phyloP scores from a whole-genome alignment of 177 flowering plant species.

The Tripterygium wilfordii region DNA sequence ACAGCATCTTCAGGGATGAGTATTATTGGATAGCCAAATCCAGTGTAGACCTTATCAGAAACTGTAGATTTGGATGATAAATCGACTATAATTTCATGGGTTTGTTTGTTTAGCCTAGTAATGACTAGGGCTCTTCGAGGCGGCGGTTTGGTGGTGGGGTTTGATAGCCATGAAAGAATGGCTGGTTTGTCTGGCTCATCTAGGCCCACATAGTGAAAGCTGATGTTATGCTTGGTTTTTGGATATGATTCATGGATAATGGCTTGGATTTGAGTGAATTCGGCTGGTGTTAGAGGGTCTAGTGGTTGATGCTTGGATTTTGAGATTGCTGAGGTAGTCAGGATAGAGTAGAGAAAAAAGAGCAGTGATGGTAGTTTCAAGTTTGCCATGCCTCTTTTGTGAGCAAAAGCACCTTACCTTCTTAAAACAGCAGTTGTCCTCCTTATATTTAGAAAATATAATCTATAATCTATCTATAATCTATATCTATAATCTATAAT shows the following conservation, averaged over 20 bases:
- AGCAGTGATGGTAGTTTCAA: too few relatives aligned
- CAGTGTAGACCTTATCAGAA: slow-evolving; percentile 22
- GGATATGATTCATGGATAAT: slow-evolving; percentile 17
- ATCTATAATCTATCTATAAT: too few relatives aligned
- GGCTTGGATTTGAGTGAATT: slow-evolving; percentile 18
- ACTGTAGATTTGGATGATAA: slow-evolving; percentile 12
- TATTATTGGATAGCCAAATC: slow-evolving; percentile 37
- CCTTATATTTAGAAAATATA: too few relatives aligned
- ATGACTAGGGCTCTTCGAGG: slow-evolving; percentile 46
- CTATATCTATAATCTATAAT: too few relatives aligned
- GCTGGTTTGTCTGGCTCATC: slow-evolving; percentile 44
- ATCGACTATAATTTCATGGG: slow-evolving; percentile 44
- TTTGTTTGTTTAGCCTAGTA: slow-evolving; percentile 14
- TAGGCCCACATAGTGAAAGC: slow-evolving; percentile 47
- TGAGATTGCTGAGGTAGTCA: too few relatives aligned
- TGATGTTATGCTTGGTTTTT: slow-evolving; percentile 11
- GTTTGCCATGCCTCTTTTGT: too few relatives aligned
- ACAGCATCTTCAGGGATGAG: slow-evolving; percentile 39
- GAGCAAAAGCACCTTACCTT: too few relatives aligned
- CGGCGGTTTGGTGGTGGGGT: slow-evolving; percentile 9
- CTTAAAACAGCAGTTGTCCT: too few relatives aligned
- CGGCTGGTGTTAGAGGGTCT: slow-evolving; percentile 48
- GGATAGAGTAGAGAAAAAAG: too few relatives aligned
- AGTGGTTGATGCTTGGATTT: slow-evolving; percentile 40
- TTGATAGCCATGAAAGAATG: slow-evolving; percentile 35